phyloP scores from a whole-genome alignment of 23 red algal genomes.

The Gracilaria domingensis region DNA sequence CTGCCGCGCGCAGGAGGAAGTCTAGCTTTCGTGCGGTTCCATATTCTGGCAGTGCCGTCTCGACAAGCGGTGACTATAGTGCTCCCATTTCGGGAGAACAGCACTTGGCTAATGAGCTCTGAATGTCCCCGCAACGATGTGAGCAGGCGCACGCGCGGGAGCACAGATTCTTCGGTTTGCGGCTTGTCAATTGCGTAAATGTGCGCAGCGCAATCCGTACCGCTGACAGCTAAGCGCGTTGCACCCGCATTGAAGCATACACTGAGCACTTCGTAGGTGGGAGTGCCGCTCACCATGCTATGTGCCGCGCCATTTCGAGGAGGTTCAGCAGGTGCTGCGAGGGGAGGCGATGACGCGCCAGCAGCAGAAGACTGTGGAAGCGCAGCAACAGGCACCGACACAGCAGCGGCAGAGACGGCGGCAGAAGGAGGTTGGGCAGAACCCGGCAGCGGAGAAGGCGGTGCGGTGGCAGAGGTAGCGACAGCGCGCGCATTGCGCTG shows the following conservation, averaged over 20 bases:
- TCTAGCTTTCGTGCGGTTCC: constrained; percentile 72
- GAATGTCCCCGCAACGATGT: constrained; percentile 79
- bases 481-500: constrained; percentile 4
- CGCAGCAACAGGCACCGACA: not conserved
- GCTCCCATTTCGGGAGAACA: constrained; percentile 78
- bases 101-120: constrained; percentile 68
- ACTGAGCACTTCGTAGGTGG: constrained; percentile 69
- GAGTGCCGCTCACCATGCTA: constrained; percentile 54
- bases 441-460: constrained; percentile 39
- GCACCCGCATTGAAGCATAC: constrained; percentile 80
- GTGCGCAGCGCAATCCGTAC: constrained; percentile 77
- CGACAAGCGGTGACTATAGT: constrained; percentile 73
- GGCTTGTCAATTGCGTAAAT: constrained; percentile 68
- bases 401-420: not conserved
- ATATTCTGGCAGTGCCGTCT: constrained; percentile 86
- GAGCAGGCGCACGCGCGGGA: constrained; percentile 54
- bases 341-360: not conserved
- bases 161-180: not conserved
- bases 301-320: constrained; percentile 41
- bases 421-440: constrained; percentile 3
- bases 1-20: constrained; percentile 14
- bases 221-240: constrained; percentile 79
- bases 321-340: constrained; percentile 4
- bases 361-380: not conserved
- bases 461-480: constrained; percentile 44